phyloP scores from a whole-genome alignment of 2,329 filamentous ascomycete genomes.

The Domatiomyces globalis region DNA sequence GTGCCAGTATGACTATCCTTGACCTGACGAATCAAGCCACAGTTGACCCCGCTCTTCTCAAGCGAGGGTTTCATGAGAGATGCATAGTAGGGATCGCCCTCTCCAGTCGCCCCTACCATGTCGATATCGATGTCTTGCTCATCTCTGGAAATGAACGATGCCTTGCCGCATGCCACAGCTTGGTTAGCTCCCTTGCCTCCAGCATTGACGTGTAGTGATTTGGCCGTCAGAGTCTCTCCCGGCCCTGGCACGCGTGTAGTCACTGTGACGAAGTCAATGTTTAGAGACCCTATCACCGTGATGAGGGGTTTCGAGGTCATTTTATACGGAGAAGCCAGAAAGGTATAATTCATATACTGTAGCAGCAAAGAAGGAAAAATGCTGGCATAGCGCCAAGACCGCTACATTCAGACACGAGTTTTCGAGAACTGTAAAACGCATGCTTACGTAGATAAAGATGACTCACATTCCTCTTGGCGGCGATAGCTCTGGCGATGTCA shows the following conservation, averaged over 20 bases:
- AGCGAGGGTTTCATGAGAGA: conserved; percentile 45
- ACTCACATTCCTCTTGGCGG: no score
- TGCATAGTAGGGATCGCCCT: conserved; percentile 47
- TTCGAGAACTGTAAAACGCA: no score
- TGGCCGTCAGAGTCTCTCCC: conserved; percentile 76
- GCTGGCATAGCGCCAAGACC: no score
- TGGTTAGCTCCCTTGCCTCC: conserved; percentile 96
- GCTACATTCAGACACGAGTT: no score
- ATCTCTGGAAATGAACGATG: conserved; percentile 37
- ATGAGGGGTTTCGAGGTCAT: conserved; percentile 40
- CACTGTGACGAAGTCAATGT: conserved; percentile 82
- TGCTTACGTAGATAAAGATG: no score
- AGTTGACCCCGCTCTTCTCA: conserved; percentile 47
- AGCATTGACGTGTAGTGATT: conserved; percentile 61
- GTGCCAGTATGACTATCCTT: conserved; percentile 47
- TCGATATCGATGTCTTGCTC: conserved; percentile 36
- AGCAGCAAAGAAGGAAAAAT: no score
- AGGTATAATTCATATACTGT: neutral
- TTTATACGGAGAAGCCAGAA: conserved; percentile 2
- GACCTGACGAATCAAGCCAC: conserved; percentile 37
- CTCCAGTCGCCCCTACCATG: conserved; percentile 62
- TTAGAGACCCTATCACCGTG: conserved; percentile 80
- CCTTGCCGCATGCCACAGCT: conserved; percentile 72
- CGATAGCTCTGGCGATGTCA: no score
- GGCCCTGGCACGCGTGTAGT: conserved; percentile 68